Evolutionary conservation across 1,139 yeast genomes (phyloP).

Genomic region (Scheffersomyces parashehatae): DNA sequence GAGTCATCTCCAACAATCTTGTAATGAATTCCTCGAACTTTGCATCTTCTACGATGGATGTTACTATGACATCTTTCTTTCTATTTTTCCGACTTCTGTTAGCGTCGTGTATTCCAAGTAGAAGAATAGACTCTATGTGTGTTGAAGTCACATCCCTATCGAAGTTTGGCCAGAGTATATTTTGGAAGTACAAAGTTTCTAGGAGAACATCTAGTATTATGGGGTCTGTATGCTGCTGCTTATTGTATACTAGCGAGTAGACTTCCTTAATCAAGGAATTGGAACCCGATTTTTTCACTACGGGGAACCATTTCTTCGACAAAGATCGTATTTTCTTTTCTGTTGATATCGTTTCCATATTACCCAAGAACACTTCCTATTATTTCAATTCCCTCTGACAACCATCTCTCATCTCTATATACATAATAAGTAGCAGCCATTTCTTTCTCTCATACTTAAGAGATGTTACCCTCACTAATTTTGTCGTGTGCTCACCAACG

Average conservation of each 20-base stretch:
- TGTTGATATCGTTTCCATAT: too few species aligned
- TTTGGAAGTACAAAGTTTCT: conserved; percentile 22
- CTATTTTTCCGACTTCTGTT: too few species aligned
- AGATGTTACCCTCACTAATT: background rate
- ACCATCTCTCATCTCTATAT: too few species aligned
- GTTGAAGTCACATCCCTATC: conserved; percentile 36
- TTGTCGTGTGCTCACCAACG: conserved; percentile 8
- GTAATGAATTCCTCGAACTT: conserved; percentile 9
- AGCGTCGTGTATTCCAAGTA: conserved; percentile 1
- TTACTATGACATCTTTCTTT: too few species aligned
- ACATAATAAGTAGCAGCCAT: too few species aligned
- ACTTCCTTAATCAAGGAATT: conserved; percentile 21
- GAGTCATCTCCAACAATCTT: conserved; percentile 5
- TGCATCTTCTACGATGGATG: conserved; percentile 2
- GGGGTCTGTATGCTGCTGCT: conserved; percentile 3
- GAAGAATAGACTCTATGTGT: conserved; percentile 39
- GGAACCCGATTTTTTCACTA: conserved; percentile 15
- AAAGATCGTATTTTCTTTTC: conserved; percentile 4
- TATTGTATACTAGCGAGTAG: conserved; percentile 14
- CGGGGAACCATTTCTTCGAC: conserved; percentile 21
- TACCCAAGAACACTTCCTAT: too few species aligned
- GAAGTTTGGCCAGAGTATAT: conserved; percentile 42
- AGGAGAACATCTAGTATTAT: conserved; percentile 15
- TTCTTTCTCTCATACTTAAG: too few species aligned
- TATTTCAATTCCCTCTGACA: too few species aligned